A percentile compares a stretch with the other conserved stretches of the same genome.
These are phyloP conservation scores for Neoboletus magnificus DNA, from an alignment of 768 basidiomycete genomes.

Conservation along the genomic window DNA sequence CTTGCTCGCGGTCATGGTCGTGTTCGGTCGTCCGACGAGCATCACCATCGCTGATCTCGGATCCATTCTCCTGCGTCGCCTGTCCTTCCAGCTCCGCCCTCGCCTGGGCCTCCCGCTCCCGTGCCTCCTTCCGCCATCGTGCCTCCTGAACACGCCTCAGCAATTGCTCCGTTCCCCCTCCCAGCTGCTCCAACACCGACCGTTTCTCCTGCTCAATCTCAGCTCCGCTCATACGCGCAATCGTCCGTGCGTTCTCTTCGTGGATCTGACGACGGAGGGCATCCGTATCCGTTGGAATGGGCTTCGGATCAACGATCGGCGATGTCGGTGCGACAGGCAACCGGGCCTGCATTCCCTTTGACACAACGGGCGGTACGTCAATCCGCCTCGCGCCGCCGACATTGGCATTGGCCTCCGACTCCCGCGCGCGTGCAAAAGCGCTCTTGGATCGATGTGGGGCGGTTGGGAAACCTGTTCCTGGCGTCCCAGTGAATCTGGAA, in stretches of 20 bases:
- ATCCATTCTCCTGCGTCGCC: not conserved
- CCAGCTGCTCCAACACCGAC: conserved; percentile 72
- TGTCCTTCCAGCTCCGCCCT: not conserved
- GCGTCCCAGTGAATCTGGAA: conserved; percentile 16
- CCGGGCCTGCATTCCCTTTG: conserved; percentile 6
- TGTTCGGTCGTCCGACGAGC: not conserved
- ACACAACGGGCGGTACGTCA: conserved; percentile 27
- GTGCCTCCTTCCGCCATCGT: conserved; percentile 13
- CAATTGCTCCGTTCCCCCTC: conserved; percentile 59
- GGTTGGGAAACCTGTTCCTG: conserved; percentile 54
- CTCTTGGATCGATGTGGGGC: conserved; percentile 64
- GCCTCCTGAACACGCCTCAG: conserved; percentile 39
- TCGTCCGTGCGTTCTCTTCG: conserved; percentile 59
- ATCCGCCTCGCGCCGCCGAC: conserved; percentile 18
- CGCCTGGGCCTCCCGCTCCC: not conserved
- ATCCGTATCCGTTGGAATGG: conserved; percentile 24
- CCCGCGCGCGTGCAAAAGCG: conserved; percentile 52
- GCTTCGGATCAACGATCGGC: conserved; percentile 7
- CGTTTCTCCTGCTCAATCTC: conserved; percentile 63
- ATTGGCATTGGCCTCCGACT: conserved; percentile 28
- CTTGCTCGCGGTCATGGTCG: not conserved
- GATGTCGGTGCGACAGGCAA: not conserved
- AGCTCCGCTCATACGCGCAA: conserved; percentile 67
- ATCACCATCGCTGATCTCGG: not conserved
- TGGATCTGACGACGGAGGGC: conserved; percentile 58